phyloP scores from a whole-genome alignment of 2,329 filamentous ascomycete genomes.

The Grosmannia penicillata region DNA sequence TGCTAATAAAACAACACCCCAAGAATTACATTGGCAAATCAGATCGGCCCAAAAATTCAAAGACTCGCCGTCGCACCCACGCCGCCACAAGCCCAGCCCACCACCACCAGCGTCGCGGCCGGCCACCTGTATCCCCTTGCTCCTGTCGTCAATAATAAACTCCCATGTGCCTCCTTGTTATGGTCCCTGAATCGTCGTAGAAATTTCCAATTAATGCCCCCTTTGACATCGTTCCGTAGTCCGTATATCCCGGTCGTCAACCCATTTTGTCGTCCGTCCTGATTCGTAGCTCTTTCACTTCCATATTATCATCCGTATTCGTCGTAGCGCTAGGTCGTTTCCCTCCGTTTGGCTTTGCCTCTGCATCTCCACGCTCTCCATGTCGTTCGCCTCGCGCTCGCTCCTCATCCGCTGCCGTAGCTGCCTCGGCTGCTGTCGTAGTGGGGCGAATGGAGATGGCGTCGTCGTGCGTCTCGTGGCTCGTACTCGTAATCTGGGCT shows the following conservation, averaged over 20 bases:
- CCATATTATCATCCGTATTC: not conserved
- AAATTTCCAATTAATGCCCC: not conserved
- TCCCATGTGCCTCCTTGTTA: not conserved
- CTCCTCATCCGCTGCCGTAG: not conserved
- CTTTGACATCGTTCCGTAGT: not conserved
- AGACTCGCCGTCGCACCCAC: no score
- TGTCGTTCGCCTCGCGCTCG: not conserved
- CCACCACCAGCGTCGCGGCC: no score
- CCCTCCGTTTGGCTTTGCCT: no score
- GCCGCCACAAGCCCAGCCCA: no score
- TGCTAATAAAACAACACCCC: no score
- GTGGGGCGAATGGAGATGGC: slow-evolving; percentile 19
- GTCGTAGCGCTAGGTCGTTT: no score
- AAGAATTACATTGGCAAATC: no score
- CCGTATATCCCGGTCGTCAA: not conserved
- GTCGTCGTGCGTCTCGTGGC: slow-evolving; percentile 29
- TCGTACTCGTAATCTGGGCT: slow-evolving; percentile 30
- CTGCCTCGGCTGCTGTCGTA: slow-evolving; percentile 8
- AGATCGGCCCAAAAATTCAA: no score
- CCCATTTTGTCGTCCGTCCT: not conserved
- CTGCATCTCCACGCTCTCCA: not conserved
- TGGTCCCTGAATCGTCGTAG: not conserved
- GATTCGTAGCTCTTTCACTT: not conserved
- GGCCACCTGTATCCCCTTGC: no score
- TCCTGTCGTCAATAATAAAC: no score